Conservation (phyloP, 345 rosid genomes). For the Acer saccharum region DNA sequence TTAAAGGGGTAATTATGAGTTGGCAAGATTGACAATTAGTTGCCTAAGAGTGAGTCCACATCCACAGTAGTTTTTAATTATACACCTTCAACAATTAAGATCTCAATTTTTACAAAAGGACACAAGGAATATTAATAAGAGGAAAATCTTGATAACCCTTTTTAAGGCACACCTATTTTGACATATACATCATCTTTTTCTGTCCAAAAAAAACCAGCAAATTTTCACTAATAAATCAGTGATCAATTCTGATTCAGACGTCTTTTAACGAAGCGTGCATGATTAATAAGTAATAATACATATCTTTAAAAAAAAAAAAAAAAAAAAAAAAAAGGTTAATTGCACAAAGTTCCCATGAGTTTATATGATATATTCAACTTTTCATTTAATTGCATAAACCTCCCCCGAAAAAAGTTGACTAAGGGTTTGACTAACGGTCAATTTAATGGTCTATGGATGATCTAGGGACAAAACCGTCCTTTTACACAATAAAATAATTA, state of each 20-base stretch:
- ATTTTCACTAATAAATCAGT: not conserved
- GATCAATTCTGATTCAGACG: slow-evolving; percentile 6
- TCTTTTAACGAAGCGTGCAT: slow-evolving; percentile 7
- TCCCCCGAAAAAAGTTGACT: no score
- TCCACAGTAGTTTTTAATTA: not conserved
- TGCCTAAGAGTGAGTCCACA: slow-evolving; percentile 5
- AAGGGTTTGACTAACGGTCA: no score
- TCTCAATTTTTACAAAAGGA: not conserved
- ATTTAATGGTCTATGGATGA: no score
- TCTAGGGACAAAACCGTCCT: no score
- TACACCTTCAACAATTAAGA: slow-evolving; percentile 3
- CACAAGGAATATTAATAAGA: not conserved
- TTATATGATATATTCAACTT: no score
- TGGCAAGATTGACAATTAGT: slow-evolving; percentile 13
- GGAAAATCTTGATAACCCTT: slow-evolving; percentile 16
- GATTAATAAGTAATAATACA: not conserved
- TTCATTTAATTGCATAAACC: no score
- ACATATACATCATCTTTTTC: not conserved
- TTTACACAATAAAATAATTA: no score
- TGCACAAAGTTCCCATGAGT: no score
- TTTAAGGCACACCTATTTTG: slow-evolving; percentile 22
- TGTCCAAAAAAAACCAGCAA: not conserved
- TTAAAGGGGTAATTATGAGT: slow-evolving; percentile 10
- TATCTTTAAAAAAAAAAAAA: not conserved
- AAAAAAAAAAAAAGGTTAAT: not conserved